Conservation (phyloP, 2,329 filamentous ascomycete species). For the Aureobasidium sp. region DNA sequence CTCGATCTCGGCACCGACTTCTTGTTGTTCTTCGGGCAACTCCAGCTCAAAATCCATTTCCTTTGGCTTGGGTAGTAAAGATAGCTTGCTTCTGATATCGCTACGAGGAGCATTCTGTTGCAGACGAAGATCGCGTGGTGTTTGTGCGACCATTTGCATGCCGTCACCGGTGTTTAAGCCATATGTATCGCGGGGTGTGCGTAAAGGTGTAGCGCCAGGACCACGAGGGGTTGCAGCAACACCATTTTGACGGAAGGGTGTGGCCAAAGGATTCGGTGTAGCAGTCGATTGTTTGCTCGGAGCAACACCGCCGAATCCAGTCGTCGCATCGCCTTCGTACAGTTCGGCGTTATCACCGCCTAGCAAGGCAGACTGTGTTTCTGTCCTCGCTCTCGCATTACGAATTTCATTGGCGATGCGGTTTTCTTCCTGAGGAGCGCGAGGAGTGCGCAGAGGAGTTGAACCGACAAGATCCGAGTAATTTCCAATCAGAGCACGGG, state of each 20-base stretch:
- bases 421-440: slow-evolving; percentile 86
- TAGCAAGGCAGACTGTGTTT: slow-evolving; percentile 86
- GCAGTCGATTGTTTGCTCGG: slow-evolving; percentile 73
- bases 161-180: slow-evolving; percentile 68
- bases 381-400: slow-evolving; percentile 85
- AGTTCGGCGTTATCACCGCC: slow-evolving; percentile 92
- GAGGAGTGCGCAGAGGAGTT: slow-evolving; percentile 86
- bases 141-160: slow-evolving; percentile 63
- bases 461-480: slow-evolving; percentile 74
- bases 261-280: slow-evolving; percentile 95
- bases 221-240: slow-evolving; percentile 55
- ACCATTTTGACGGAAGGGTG: slow-evolving; percentile 62
- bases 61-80: slow-evolving; percentile 82
- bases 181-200: slow-evolving; percentile 82
- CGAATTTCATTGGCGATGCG: slow-evolving; percentile 93
- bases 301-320: slow-evolving; percentile 78
- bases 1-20: slow-evolving; percentile 46
- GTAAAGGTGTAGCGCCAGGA: slow-evolving; percentile 73
- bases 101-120: slow-evolving; percentile 62
- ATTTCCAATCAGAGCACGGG: slow-evolving; percentile 76
- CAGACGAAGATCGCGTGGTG: slow-evolving; percentile 67
- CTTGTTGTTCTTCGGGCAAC: slow-evolving; percentile 72
- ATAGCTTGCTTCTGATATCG: slow-evolving; percentile 65
- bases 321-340: slow-evolving; percentile 72
- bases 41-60: slow-evolving; percentile 93